Base-by-base conservation (phyloP, 352 stramenopile species). In the Peronospora destructor region DNA sequence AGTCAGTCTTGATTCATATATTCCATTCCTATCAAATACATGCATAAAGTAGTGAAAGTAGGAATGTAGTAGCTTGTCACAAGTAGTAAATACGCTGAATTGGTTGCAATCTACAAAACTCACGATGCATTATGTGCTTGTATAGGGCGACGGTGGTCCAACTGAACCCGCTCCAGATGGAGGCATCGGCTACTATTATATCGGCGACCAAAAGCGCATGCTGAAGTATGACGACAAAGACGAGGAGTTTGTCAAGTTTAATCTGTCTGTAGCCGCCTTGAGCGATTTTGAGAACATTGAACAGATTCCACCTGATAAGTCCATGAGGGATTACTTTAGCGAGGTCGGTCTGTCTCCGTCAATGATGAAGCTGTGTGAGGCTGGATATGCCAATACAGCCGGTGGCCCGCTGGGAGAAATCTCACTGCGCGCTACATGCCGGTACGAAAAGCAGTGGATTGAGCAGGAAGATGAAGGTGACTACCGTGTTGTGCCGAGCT, bases 1-100 rank as follows among this genome's bases (percentile, higher is more conserved):
- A 71, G 81, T 87, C 81, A 91, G 78, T 89, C 80, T 83, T 76
- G 78, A 85, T 69, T 84, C 78, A 85, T 77, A 89, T 68, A 89
- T 89, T 14, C 29, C 23, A 48, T 52, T 33, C 12, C 30, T 47
- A 53, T 9, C 16, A 26, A n/a, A 38, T 46, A 50, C 29, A 19
- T 41, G 23, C 30, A 53, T 42, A 19, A 40, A 36, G 30, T 14
- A 8, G 30, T 36, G 16, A 14, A 36, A n/a, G 11, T 36, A 36
- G 9, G 30, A 36, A 14, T 36, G 12, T n/a, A 10, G 9, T 28
- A 19, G 14, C 9, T 30, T 26, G n/a, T 46, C 19, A 6, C 23
- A 21, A 21, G 3, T 21, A 1, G 19, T 21, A 21, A 21, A 21
- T 26, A 26, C 23, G 5, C 23, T 4, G 23, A 26, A 26, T 6